A percentile compares a stretch with the other conserved stretches of the same genome.
Conservation (phyloP, 148 eudicot genomes). For the Spergularia marina region DNA sequence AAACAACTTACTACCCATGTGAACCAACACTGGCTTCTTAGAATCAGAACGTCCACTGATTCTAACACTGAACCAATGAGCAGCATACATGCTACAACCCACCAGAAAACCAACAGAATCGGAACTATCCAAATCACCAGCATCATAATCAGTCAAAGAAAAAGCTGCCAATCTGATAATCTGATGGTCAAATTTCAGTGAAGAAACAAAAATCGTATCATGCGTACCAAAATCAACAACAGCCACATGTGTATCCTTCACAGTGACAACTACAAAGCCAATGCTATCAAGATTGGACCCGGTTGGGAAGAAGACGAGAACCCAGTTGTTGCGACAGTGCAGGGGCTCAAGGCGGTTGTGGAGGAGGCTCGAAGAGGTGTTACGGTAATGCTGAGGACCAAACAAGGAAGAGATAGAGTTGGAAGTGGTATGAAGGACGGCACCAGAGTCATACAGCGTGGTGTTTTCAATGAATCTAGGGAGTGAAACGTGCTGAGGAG, state of each 20-base stretch:
- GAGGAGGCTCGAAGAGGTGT: neutral
- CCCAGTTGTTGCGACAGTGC: constrained; percentile 28
- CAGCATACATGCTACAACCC: constrained; percentile 55
- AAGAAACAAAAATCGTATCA: constrained; percentile 27
- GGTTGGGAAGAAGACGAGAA: constrained; percentile 56
- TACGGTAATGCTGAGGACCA: constrained; percentile 8
- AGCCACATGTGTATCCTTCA: constrained; percentile 26
- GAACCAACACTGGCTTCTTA: constrained; percentile 36
- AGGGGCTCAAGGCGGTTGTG: constrained; percentile 53
- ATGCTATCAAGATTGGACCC: constrained; percentile 60
- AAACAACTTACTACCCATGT: constrained; percentile 43
- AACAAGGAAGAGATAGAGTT: constrained; percentile 31
- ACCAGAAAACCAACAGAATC: constrained; percentile 56
- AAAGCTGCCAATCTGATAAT: constrained; percentile 48
- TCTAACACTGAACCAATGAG: constrained; percentile 50
- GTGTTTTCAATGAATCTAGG: constrained; percentile 42
- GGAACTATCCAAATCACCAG: constrained; percentile 9
- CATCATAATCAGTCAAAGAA: constrained; percentile 26
- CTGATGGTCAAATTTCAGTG: constrained; percentile 31
- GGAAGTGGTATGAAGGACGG: constrained; percentile 35
- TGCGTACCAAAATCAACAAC: constrained; percentile 19
- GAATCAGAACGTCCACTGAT: constrained; percentile 25
- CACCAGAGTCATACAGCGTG: constrained; percentile 17
- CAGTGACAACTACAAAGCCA: constrained; percentile 42
- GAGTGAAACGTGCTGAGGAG: constrained; percentile 54